Evolutionary conservation across 805 yeast species (phyloP), one percentile per base, ranked within the genome.

Genomic region (Blastobotrys parvus): DNA sequence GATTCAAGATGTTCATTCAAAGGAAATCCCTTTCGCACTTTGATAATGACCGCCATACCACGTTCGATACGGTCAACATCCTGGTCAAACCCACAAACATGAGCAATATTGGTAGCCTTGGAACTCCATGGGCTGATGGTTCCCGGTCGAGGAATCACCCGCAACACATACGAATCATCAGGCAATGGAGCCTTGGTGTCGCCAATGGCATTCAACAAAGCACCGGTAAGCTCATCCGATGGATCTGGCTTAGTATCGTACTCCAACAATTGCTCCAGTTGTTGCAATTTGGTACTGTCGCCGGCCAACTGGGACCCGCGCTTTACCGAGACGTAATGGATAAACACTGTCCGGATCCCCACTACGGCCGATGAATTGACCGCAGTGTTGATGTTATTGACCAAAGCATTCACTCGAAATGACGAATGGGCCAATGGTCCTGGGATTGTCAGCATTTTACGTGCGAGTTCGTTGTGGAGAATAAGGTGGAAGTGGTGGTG

Each of bases 111-210:
- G 33, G 98, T 89, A 21, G 99, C 99, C 67, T 92, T 92, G 11
- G 97, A 89, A 7, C 96, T 86, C 99, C 99, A 92, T 27, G 98
- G 97, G 20, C 97, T 89, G 52, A 92, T 90, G 10, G 98, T 92
- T 48, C 98, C 98, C 5, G 88, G 70, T 63, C 97, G 78, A 35
- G 99, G 98, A 41, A 88, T 71, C 41, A 92, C 72, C 60, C 94
- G 74, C 38, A 90, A 65, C 51, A 88, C 66, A 48, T 76, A 74
- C 25, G 77, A 66, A 39, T 56, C 49, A 34, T 58, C 59, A 10
- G 64, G 62, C 35, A 55, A 35, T 22, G 42, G 35, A 5, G 45
- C 42, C 31, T 63, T 55, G 20, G 59, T 45, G 40, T 43, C 25
- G 32, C 44, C 41, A 20, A 67, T 54, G 3, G 67, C 59, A 25